Conservation (phyloP, 1,139 yeast species). For the Candida neerlandica region DNA sequence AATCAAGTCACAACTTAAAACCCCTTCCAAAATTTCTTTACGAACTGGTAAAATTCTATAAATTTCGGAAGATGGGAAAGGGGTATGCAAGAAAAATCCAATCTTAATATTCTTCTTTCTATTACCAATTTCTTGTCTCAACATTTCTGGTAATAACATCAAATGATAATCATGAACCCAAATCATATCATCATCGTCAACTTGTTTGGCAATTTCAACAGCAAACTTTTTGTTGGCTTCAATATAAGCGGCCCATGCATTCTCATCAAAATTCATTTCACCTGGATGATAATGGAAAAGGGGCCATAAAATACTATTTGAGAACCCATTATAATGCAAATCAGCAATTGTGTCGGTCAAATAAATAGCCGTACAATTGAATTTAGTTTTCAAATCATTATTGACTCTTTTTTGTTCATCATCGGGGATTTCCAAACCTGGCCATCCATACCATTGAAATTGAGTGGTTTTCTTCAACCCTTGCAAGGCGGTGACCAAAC, state of each 20-base stretch:
- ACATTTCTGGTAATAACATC: constrained; percentile 92
- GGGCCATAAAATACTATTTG: constrained; percentile 94
- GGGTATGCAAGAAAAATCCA: constrained; percentile 96
- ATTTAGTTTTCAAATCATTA: constrained; percentile 69
- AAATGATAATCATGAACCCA: constrained; percentile 99
- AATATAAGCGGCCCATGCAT: constrained; percentile 97
- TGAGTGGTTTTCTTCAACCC: constrained; percentile 84
- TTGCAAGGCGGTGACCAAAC: constrained; percentile 92
- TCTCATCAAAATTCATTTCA: constrained; percentile 96
- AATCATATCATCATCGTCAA: constrained; percentile 82
- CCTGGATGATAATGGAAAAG: constrained; percentile 98
- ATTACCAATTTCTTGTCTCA: constrained; percentile 62
- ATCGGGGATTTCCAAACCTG: constrained; percentile 82
- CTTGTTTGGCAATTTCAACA: constrained; percentile 65
- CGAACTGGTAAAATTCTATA: constrained; percentile 95
- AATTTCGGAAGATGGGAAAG: constrained; percentile 96
- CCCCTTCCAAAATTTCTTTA: constrained; percentile 88
- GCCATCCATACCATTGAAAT: constrained; percentile 99
- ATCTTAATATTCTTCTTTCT: constrained; percentile 61
- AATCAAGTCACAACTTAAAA: constrained; percentile 87
- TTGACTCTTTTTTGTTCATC: constrained; percentile 72
- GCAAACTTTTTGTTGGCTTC: constrained; percentile 91
- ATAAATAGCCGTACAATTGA: constrained; percentile 90
- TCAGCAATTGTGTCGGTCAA: constrained; percentile 89
- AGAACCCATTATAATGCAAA: constrained; percentile 93